Percentiles rank a stretch among this genome's conserved stretches.
phyloP scores from a whole-genome alignment of 768 basidiomycete species.

The Suillus alpinus region DNA sequence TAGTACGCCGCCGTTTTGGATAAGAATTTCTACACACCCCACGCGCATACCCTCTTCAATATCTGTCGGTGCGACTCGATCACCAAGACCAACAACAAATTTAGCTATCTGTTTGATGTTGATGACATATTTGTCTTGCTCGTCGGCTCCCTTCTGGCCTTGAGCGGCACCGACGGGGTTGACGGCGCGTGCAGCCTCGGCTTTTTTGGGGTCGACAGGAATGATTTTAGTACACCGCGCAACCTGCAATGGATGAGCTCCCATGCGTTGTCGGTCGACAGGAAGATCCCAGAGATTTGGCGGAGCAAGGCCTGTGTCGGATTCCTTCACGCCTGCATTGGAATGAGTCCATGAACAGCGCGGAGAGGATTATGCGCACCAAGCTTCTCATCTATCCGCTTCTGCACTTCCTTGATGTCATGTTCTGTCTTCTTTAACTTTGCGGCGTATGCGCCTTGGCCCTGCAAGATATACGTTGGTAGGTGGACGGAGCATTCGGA shows the following conservation, averaged over 20 bases:
- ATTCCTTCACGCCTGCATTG: slow-evolving; percentile 85
- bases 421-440: slow-evolving; percentile 85
- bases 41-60: slow-evolving; percentile 99
- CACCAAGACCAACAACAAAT: slow-evolving; percentile 96
- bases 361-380: slow-evolving; percentile 43
- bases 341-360: background rate
- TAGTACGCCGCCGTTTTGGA: background rate
- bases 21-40: slow-evolving; percentile 58
- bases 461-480: slow-evolving; percentile 44
- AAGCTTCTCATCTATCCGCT: slow-evolving; percentile 96
- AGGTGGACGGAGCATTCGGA: background rate
- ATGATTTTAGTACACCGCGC: slow-evolving; percentile 99
- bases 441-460: slow-evolving; percentile 95
- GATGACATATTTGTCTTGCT: slow-evolving; percentile 99
- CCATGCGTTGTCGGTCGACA: slow-evolving; percentile 89
- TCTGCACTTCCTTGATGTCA: slow-evolving; percentile 95
- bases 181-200: slow-evolving; percentile 74
- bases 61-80: slow-evolving; percentile 95
- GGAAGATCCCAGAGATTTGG: slow-evolving; percentile 98
- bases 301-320: slow-evolving; percentile 93
- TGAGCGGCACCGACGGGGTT: slow-evolving; percentile 75
- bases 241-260: slow-evolving; percentile 92
- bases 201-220: slow-evolving; percentile 70
- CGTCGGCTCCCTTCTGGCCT: slow-evolving; percentile 95
- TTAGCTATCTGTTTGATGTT: slow-evolving; percentile 99